Evolutionary conservation across 306 rosid genomes (phyloP).

Genomic region (Glycine latifolia): DNA sequence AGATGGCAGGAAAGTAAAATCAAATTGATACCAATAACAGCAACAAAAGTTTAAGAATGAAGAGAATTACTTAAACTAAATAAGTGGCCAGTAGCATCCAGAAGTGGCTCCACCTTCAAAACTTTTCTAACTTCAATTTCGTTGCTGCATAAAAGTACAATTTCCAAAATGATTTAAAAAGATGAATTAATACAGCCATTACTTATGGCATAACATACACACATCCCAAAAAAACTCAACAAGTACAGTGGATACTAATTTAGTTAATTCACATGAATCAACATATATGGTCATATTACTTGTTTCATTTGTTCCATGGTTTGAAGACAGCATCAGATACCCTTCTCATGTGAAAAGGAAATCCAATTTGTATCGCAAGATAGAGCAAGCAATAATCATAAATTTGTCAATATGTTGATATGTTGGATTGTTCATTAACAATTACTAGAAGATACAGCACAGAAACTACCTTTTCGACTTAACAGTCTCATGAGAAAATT

Average conservation of each 20-base stretch:
- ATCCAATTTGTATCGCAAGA: conserved; percentile 13
- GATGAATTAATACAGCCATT: background rate
- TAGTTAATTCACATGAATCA: conserved; percentile 1
- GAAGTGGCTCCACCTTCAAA: conserved; percentile 93
- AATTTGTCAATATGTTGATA: background rate
- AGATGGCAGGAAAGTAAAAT: conserved; percentile 13
- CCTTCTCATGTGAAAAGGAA: background rate
- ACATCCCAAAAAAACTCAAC: background rate
- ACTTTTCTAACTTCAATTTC: conserved; percentile 78
- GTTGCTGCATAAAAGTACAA: conserved; percentile 63
- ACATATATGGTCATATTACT: background rate
- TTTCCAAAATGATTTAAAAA: conserved; percentile 11
- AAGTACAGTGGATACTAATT: background rate
- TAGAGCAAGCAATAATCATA: conserved; percentile 1
- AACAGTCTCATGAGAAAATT: conserved; percentile 76
- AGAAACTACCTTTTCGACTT: conserved; percentile 72
- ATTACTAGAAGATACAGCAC: background rate
- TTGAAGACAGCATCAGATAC: conserved; percentile 16
- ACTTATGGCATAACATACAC: background rate
- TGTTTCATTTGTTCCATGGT: background rate
- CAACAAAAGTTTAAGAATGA: conserved; percentile 43
- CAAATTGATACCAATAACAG: background rate
- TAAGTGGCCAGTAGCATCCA: conserved; percentile 85
- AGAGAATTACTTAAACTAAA: conserved; percentile 77
- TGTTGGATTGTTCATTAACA: background rate